Conservation (phyloP, 768 basidiomycete genomes). For the Pleurotus tuoliensis region DNA sequence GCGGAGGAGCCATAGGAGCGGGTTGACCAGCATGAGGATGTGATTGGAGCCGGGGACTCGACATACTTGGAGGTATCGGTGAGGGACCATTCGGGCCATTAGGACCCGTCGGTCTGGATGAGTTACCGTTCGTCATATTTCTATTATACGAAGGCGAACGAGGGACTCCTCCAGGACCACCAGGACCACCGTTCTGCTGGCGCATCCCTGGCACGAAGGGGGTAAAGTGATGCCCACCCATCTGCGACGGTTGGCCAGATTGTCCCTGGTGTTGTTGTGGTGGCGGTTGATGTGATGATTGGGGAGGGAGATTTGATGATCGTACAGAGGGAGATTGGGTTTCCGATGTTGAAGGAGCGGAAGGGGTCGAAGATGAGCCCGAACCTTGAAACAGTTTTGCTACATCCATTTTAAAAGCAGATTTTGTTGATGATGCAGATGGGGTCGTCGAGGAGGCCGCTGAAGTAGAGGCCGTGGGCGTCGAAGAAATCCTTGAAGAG, state of each 20-base stretch:
- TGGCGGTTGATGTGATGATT: slow-evolving; percentile 31
- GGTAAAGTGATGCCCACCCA: slow-evolving; percentile 40
- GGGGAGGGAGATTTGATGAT: slow-evolving; percentile 48
- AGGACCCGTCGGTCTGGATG: slow-evolving; percentile 54
- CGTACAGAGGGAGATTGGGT: slow-evolving; percentile 57
- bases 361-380: slow-evolving; percentile 35
- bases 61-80: slow-evolving; percentile 46
- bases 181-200: slow-evolving; percentile 43
- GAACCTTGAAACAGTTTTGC: slow-evolving; percentile 60
- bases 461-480: slow-evolving; percentile 23
- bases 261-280: slow-evolving; percentile 28
- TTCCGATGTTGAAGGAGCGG: slow-evolving; percentile 50
- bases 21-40: slow-evolving; percentile 54
- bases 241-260: slow-evolving; percentile 38
- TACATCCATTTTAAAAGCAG: slow-evolving; percentile 48
- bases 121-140: slow-evolving; percentile 57
- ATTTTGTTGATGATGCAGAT: slow-evolving; percentile 19
- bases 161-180: slow-evolving; percentile 33
- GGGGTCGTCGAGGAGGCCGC: slow-evolving; percentile 17
- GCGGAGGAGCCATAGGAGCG: slow-evolving; percentile 43
- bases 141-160: slow-evolving; percentile 67
- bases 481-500: slow-evolving; percentile 27
- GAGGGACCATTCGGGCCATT: slow-evolving; percentile 44
- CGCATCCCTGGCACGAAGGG: slow-evolving; percentile 44
- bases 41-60: slow-evolving; percentile 66